A percentile compares a stretch with the other conserved stretches of the same genome.
phyloP scores from a whole-genome alignment of 2,329 filamentous ascomycete species.

The Neopestalotiopsis rosae region DNA sequence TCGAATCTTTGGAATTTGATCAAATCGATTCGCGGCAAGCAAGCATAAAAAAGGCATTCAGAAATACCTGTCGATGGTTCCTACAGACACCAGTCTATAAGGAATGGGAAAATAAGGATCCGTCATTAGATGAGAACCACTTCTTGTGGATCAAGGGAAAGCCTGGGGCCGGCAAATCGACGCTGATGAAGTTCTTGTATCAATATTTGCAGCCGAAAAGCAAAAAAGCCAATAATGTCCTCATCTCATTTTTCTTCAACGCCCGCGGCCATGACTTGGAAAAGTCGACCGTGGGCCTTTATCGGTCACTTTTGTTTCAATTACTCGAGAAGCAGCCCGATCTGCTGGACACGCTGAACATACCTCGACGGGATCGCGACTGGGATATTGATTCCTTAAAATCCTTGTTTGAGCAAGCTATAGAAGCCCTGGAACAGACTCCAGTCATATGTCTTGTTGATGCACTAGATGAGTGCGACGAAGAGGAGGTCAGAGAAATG shows the following conservation, averaged over 20 bases:
- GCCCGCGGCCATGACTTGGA: slow-evolving; percentile 48
- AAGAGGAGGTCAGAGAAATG: slow-evolving; percentile 26
- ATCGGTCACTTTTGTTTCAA: slow-evolving; percentile 52
- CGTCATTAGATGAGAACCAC: neutral
- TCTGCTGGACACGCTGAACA: slow-evolving; percentile 37
- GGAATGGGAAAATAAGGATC: neutral
- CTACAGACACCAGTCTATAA: slow-evolving; percentile 8
- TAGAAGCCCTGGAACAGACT: slow-evolving; percentile 13
- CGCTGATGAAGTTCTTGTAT: slow-evolving; percentile 19
- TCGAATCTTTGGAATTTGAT: slow-evolving; percentile 41
- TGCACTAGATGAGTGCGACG: slow-evolving; percentile 29
- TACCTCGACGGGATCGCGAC: neutral
- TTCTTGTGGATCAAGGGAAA: slow-evolving; percentile 20
- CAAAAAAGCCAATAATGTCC: slow-evolving; percentile 34
- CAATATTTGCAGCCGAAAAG: slow-evolving; percentile 1
- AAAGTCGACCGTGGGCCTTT: slow-evolving; percentile 50
- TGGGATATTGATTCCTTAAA: slow-evolving; percentile 19
- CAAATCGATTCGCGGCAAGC: slow-evolving; percentile 44
- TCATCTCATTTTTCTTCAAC: slow-evolving; percentile 53
- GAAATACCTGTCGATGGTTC: slow-evolving; percentile 12
- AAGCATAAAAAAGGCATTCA: slow-evolving; percentile 39
- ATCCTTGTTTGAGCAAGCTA: slow-evolving; percentile 12
- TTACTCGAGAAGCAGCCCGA: slow-evolving; percentile 40
- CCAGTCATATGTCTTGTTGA: slow-evolving; percentile 26
- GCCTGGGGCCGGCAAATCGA: slow-evolving; percentile 19